Percentiles rank a stretch among this genome's conserved stretches.
These are phyloP conservation scores for Magnolia sinica DNA, from an alignment of 164 flowering plant genomes.

Conservation along the genomic window DNA sequence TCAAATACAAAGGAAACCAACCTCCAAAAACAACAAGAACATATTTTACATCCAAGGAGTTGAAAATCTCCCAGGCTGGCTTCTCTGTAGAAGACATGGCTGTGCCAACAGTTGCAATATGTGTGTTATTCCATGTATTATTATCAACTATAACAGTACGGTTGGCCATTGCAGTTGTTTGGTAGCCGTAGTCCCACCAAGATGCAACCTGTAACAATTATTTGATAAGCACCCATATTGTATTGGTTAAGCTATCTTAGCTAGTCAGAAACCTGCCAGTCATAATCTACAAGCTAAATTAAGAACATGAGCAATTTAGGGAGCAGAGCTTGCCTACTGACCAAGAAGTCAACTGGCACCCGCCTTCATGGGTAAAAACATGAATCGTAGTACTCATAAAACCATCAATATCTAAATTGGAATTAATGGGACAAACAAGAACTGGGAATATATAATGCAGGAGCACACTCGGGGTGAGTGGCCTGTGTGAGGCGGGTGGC, in stretches of 20 bases:
- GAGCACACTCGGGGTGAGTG: too few species aligned
- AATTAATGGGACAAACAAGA: too few species aligned
- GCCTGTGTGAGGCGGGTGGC: too few species aligned
- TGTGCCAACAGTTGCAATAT: slow-evolving; percentile 98
- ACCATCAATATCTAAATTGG: too few species aligned
- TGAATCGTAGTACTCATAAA: too few species aligned
- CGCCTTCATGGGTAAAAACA: too few species aligned
- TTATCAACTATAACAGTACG: slow-evolving; percentile 98
- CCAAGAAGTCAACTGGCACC: neutral
- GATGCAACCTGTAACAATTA: slow-evolving; percentile 82
- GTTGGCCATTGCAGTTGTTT: slow-evolving; percentile 99
- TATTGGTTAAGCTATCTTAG: neutral
- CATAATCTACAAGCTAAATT: neutral
- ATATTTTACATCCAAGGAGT: slow-evolving; percentile 98
- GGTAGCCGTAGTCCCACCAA: slow-evolving; percentile 99
- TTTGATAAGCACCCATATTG: neutral
- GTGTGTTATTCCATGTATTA: slow-evolving; percentile 99
- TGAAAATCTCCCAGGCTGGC: slow-evolving; percentile 97
- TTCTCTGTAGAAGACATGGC: slow-evolving; percentile 99
- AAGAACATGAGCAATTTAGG: neutral
- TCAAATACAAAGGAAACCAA: slow-evolving; percentile 21
- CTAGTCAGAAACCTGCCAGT: neutral
- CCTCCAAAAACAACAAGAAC: slow-evolving; percentile 99
- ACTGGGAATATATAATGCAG: too few species aligned
- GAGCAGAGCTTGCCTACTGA: neutral